phyloP scores from a whole-genome alignment of 768 basidiomycete species.

The Daedaleopsis sinensis region DNA sequence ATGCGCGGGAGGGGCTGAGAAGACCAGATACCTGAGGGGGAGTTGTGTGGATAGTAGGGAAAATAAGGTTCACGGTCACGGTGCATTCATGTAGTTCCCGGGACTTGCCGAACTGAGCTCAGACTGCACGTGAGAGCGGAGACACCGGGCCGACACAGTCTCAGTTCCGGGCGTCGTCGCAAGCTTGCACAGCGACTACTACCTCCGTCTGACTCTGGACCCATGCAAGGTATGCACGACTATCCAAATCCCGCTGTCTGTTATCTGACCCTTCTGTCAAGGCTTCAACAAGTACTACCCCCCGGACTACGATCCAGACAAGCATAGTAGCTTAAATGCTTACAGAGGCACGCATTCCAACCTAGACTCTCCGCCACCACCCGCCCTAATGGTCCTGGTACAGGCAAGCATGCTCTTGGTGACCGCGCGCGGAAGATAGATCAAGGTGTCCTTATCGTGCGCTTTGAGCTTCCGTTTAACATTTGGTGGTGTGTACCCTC shows the following conservation, averaged over 20 bases:
- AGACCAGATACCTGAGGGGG: conserved; percentile 33
- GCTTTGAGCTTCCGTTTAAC: conserved; percentile 96
- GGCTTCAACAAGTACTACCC: conserved; percentile 85
- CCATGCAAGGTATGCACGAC: conserved; percentile 45
- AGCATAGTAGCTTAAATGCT: conserved; percentile 73
- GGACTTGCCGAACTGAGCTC: conserved; percentile 16
- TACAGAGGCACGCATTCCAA: conserved; percentile 56
- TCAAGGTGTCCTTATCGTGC: conserved; percentile 92
- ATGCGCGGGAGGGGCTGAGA: background rate
- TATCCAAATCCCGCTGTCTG: background rate
- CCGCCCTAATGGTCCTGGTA: conserved; percentile 4
- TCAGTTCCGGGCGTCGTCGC: too few species aligned
- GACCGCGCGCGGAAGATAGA: conserved; percentile 94
- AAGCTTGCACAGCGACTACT: background rate
- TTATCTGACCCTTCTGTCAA: conserved; percentile 23
- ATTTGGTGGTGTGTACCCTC: conserved; percentile 81
- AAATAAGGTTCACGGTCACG: conserved; percentile 36
- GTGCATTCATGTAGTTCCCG: conserved; percentile 21
- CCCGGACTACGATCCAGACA: conserved; percentile 71
- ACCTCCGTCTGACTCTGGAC: conserved; percentile 6
- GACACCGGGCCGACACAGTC: too few species aligned
- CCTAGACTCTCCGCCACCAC: background rate
- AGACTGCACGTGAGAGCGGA: background rate
- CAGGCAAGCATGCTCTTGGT: conserved; percentile 93
- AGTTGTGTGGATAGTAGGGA: conserved; percentile 31